A percentile compares a stretch with the other conserved stretches of the same genome.
Conservation (phyloP, 345 rosid genomes). For the Gossypium anomalum region DNA sequence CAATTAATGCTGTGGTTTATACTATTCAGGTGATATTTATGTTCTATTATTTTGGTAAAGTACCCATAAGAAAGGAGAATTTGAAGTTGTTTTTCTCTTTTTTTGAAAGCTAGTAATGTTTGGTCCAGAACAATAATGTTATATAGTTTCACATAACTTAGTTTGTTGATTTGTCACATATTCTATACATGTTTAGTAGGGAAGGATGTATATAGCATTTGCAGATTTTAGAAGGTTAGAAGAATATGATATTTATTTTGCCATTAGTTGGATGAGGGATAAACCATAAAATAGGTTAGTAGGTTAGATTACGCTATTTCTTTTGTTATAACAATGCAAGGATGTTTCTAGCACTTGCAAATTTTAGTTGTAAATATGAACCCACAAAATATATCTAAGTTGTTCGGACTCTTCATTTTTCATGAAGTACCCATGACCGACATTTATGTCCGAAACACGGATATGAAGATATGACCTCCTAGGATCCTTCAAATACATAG, state of each 20-base stretch:
- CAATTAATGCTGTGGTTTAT: constrained; percentile 69
- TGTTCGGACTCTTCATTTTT: no score
- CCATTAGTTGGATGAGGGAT: neutral
- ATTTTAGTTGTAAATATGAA: neutral
- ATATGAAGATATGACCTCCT: no score
- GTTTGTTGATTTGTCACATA: neutral
- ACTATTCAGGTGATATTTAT: constrained; percentile 64
- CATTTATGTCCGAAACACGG: no score
- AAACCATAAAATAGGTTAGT: neutral
- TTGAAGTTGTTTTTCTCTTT: constrained; percentile 19
- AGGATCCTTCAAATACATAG: no score
- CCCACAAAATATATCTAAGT: no score
- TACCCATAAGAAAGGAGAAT: constrained; percentile 12
- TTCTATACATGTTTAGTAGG: neutral
- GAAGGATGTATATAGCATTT: neutral
- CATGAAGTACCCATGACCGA: no score
- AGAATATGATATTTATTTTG: no score
- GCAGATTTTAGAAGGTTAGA: neutral
- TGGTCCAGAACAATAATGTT: neutral
- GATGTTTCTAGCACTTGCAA: neutral
- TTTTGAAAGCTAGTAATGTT: constrained; percentile 13
- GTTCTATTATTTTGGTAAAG: constrained; percentile 11
- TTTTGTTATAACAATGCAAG: neutral
- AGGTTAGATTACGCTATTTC: neutral
- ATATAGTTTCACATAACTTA: neutral